Base-by-base conservation (phyloP, 1,284 basidiomycete genomes). In the Leccinum cinnamomeum region DNA sequence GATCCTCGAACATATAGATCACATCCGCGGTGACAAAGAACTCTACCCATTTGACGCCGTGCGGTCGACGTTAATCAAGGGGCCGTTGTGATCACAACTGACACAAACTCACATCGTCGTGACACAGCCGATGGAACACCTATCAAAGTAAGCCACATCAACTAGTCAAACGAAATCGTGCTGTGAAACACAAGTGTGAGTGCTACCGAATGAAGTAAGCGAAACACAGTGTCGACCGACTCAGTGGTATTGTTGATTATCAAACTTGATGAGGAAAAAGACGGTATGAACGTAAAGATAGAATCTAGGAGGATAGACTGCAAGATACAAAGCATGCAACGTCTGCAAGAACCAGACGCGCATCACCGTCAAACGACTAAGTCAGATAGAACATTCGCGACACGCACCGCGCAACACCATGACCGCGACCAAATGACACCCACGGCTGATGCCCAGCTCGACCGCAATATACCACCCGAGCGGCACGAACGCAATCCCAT, bases 1-100 rank as follows among this genome's bases (percentile, higher is more conserved):
- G 86, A 73, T 99, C 97, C 75, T 98, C 96, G 63, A 98, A 97
- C 99, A 78, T 99, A 98, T 3, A 97, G 77, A 39, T 97, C 97
- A 99, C 95, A 56, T 98, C 81, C 4, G 94, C 91, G 1, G 95
- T 99, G 60, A 93, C 94, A 73, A 99, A 99, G 37, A 98, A 82
- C 44, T 97, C 97, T 55, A 99, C 88, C 90, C 94, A 92, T 79
- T 99, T 99, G 68, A 99, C 91, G 68, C 95, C 95, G 14, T 1
- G 11, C 1, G 4, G 23, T 20, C 57, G 35, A 54, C 14, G 30
- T 25, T 23, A 37, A 39, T 41, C 20, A 46, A 44, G 11, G 37
- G 7, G 56, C 1, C 3, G 51, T 41, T 35, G 57, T 30, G 35
- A 28, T 25, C 1, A 30, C 41, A 44, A 56, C 35, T 28, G 51